These are phyloP conservation scores for Erythrophleum fordii DNA, from an alignment of 306 rosid species.

Conservation along the genomic window DNA sequence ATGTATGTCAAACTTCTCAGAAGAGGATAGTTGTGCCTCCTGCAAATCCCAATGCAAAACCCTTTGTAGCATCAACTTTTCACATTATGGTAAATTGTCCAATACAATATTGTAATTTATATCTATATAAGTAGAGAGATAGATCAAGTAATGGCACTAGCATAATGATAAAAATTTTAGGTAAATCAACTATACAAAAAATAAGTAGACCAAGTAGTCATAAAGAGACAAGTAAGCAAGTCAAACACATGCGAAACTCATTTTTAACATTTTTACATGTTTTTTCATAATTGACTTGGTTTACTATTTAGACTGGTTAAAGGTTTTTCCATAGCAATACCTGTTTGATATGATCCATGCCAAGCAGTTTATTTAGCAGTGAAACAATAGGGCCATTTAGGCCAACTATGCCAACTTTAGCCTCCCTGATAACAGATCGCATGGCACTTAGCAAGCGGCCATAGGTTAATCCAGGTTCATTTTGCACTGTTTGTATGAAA, in stretches of 20 bases:
- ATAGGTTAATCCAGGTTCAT: conserved; percentile 52
- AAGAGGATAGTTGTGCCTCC: conserved; percentile 59
- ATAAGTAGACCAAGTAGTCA: not conserved
- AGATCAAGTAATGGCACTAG: not conserved
- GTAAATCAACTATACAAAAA: too few relatives aligned
- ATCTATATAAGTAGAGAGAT: not conserved
- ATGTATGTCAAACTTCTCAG: conserved; percentile 52
- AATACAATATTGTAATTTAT: not conserved
- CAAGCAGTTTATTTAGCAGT: conserved; percentile 37
- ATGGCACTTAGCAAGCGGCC: conserved; percentile 55
- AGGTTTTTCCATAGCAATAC: not conserved
- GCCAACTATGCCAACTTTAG: conserved; percentile 45
- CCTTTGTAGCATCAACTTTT: conserved; percentile 4
- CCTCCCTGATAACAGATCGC: conserved; percentile 52
- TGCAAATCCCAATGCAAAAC: conserved; percentile 32
- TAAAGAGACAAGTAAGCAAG: not conserved
- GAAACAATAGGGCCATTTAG: conserved; percentile 35
- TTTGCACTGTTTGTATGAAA: conserved; percentile 65
- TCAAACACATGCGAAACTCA: too few relatives aligned
- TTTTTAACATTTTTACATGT: not conserved
- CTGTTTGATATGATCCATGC: conserved; percentile 29
- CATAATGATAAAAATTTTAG: not conserved
- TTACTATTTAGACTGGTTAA: too few relatives aligned
- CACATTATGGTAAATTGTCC: not conserved
- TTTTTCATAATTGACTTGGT: not conserved